A percentile compares a stretch with the other conserved stretches of the same genome.
Conservation (phyloP, 805 yeast genomes). For the Ogataea neopini region DNA sequence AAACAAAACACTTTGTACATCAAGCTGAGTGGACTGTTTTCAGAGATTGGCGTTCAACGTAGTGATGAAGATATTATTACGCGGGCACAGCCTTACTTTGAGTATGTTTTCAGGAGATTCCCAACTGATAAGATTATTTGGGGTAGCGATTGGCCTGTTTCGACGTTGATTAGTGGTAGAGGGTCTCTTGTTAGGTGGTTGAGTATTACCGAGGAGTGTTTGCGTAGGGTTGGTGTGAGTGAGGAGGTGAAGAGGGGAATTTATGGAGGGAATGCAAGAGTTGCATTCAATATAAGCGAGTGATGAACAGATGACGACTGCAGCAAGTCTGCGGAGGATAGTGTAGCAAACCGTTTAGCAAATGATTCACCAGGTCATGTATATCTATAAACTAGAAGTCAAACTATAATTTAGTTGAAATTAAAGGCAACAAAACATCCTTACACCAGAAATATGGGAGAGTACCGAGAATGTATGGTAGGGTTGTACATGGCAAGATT, state of each 20-base stretch:
- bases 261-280: slow-evolving; percentile 7
- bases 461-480: too few relatives aligned
- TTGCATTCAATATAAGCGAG: slow-evolving; percentile 3
- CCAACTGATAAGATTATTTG: slow-evolving; percentile 34
- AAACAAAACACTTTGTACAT: slow-evolving; percentile 10
- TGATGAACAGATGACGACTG: not conserved
- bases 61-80: slow-evolving; percentile 15
- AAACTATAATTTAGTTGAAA: too few relatives aligned
- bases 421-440: too few relatives aligned
- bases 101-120: slow-evolving; percentile 42
- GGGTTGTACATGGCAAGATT: too few relatives aligned
- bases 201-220: slow-evolving; percentile 4
- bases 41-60: slow-evolving; percentile 9
- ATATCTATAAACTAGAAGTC: too few relatives aligned
- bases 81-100: slow-evolving; percentile 36
- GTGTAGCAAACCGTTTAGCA: too few relatives aligned
- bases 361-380: too few relatives aligned
- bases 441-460: too few relatives aligned
- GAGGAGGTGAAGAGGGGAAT: not conserved
- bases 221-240: slow-evolving; percentile 4
- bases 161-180: slow-evolving; percentile 7
- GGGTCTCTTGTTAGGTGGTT: slow-evolving; percentile 7
- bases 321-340: not conserved
- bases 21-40: slow-evolving; percentile 17
- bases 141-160: slow-evolving; percentile 16